phyloP scores from a whole-genome alignment of 2,329 filamentous ascomycete species.

The Pseudocercospora macadamiae region DNA sequence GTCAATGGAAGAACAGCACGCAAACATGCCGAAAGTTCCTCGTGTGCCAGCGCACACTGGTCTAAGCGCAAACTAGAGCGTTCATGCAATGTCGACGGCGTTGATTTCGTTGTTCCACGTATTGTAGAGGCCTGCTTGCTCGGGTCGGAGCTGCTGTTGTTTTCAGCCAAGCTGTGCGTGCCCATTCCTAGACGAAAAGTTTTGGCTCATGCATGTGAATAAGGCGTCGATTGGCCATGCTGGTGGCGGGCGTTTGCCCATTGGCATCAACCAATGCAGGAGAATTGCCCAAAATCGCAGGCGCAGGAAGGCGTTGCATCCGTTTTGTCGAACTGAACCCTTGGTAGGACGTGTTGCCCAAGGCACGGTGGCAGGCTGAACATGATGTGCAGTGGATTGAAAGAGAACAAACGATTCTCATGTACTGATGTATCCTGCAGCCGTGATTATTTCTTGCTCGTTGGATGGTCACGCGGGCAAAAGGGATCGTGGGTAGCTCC shows the following conservation, averaged over 20 bases:
- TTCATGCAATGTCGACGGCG: slow-evolving; percentile 4
- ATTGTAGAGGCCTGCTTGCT: slow-evolving; percentile 1
- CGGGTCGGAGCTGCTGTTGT: neutral
- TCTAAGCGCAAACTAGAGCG: neutral
- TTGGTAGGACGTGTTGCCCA: neutral
- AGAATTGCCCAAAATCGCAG: neutral
- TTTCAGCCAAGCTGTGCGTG: neutral
- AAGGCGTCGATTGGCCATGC: neutral
- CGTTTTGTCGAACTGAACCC: neutral
- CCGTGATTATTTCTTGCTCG: too few relatives aligned
- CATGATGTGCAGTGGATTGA: too few relatives aligned
- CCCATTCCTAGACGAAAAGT: neutral
- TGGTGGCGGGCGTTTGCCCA: neutral
- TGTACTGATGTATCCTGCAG: neutral
- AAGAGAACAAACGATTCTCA: too few relatives aligned
- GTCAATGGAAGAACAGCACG: slow-evolving; percentile 1
- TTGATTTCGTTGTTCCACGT: slow-evolving; percentile 1
- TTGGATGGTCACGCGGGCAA: neutral
- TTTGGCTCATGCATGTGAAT: neutral
- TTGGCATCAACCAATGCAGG: neutral
- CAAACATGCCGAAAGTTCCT: neutral
- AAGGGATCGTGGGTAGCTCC: neutral
- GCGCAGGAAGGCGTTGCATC: neutral
- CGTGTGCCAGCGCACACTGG: slow-evolving; percentile 3
- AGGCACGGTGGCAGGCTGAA: neutral